Base-by-base conservation (phyloP, 2,329 filamentous ascomycete species). In the Aureobasidium sp. region DNA sequence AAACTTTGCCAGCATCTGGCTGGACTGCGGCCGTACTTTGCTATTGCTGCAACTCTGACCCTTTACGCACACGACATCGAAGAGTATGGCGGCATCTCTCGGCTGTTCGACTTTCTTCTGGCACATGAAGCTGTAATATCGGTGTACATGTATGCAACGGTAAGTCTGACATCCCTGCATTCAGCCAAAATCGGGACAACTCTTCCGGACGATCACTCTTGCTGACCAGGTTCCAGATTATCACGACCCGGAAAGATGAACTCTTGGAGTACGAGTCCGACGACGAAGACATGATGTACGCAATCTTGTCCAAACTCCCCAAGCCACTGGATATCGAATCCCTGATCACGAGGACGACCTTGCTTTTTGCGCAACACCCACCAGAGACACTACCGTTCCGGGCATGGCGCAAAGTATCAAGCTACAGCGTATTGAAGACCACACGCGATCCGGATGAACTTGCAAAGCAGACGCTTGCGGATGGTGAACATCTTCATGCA, bases 61-160 rank as follows among this genome's bases (percentile, higher is more conserved):
- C 86, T 99, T 78, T 99, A 97, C 74, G 91, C 94, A 19, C 94
- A 99, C 75, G 93, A 97, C 72, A 91, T 99, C 64, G 87, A 94
- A 74, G 86, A 88, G 45, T 97, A 96, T 72, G 84, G 84, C 65
- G 89, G 93, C 67, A 97, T 99, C 70, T 85, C 91, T 37, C 85
- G 94, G 27, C 78, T 99, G 1, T 99, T 97, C 73, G 94, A 99
- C 76, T 92, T 93, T 60, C 82, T 99, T 52, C 81, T 99, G 5
- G 90, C 93, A 3, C 85, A 84, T 53, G 90, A 95, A 73, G 90
- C 92, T n/a, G 88, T 89, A 42, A 91, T 96, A 69, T 87, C 87
- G 19, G 82, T 97, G 58, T 99, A 99, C 74, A 81, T 97, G 60
- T 97, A 96, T 75, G 91, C 91, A 1, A 88, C 72, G 31, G 76